Percentiles rank a stretch among this genome's conserved stretches.
phyloP scores from a whole-genome alignment of 2,329 filamentous ascomycete species.

The Fusarium sp. region DNA sequence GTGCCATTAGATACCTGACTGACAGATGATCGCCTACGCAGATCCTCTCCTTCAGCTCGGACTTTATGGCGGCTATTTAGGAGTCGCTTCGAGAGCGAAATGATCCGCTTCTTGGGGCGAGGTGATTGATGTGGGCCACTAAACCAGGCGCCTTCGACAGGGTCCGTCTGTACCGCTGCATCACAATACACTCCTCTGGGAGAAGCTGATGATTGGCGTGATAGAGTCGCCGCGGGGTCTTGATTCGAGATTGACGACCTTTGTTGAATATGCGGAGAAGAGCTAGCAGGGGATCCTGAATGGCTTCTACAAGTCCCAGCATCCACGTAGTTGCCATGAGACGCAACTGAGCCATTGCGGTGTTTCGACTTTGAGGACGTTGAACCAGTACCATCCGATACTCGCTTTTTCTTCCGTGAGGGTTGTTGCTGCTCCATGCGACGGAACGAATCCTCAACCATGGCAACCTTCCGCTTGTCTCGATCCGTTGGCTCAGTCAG shows the following conservation, averaged over 20 bases:
- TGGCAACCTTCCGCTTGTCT: slow-evolving; percentile 73
- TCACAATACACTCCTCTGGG: slow-evolving; percentile 59
- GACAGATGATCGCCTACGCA: slow-evolving; percentile 40
- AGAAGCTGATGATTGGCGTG: slow-evolving; percentile 51
- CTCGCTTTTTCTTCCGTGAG: slow-evolving; percentile 69
- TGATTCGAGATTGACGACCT: slow-evolving; percentile 43
- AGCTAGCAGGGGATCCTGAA: slow-evolving; percentile 60
- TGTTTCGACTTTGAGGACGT: slow-evolving; percentile 52
- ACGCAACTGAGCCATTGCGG: slow-evolving; percentile 49
- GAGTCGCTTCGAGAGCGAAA: slow-evolving; percentile 63
- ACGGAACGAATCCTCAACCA: slow-evolving; percentile 71
- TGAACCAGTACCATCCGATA: slow-evolving; percentile 60
- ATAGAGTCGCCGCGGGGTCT: slow-evolving; percentile 42
- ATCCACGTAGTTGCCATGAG: slow-evolving; percentile 58
- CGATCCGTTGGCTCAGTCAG: slow-evolving; percentile 71
- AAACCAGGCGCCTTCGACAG: slow-evolving; percentile 63
- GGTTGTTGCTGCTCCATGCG: slow-evolving; percentile 68
- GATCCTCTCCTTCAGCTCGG: slow-evolving; percentile 52
- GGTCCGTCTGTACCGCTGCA: slow-evolving; percentile 63
- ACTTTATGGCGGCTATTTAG: slow-evolving; percentile 58
- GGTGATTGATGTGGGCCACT: slow-evolving; percentile 49
- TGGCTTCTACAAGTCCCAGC: slow-evolving; percentile 63
- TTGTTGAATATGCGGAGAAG: slow-evolving; percentile 50
- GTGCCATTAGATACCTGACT: slow-evolving; percentile 42
- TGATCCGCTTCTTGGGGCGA: slow-evolving; percentile 57